Base-by-base conservation (phyloP, 345 rosid species). In the Rhodamnia argentea region DNA sequence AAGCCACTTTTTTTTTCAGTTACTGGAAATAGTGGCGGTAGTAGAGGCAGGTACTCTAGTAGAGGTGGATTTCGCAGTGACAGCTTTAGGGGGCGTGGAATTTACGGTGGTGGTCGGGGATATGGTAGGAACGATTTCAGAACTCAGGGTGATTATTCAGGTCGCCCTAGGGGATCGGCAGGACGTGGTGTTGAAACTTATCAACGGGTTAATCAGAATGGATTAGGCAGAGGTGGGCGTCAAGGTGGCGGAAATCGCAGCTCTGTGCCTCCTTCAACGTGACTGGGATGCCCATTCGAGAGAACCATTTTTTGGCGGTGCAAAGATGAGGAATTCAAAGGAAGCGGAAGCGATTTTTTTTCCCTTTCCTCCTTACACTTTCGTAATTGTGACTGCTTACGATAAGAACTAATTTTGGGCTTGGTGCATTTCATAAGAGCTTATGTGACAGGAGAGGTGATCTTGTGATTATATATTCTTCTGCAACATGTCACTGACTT, bases 121-220 rank as follows among this genome's bases (percentile, higher is more conserved):
- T 91, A 92, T 85, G 91, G 91, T 81, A 91, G 94, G 89, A 90
- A 75, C 56, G 96, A 94, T 87, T 94, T 88, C 89, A 94, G 95
- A 90, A 88, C 85, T 89, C 96, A 91, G 86, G 95, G 94, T 29
- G 96, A 93, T 82, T 94, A 88, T 87, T 89, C 95, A 6, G 95
- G 92, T 83, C 90, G 96, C 88, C 92, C 94, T 15, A 95, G 89
- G 91, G 95, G 95, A 86, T 94, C 88, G 87, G 92, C 42, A 87
- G 94, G 93, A 27, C 90, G 94, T 37, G 86, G 85, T 57, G 94
- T 88, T 22, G 98, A 93, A 86, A 92, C 92, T 83, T 90, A 92
- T 75, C 94, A 90, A 82, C 91, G 93, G 52, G 91, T 85, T 87
- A 92, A 92, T 90, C 96, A 89, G 90, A 92, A 91, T 27, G 96